Conservation (phyloP, 2,329 filamentous ascomycete genomes). For the Botrytis deweyae region DNA sequence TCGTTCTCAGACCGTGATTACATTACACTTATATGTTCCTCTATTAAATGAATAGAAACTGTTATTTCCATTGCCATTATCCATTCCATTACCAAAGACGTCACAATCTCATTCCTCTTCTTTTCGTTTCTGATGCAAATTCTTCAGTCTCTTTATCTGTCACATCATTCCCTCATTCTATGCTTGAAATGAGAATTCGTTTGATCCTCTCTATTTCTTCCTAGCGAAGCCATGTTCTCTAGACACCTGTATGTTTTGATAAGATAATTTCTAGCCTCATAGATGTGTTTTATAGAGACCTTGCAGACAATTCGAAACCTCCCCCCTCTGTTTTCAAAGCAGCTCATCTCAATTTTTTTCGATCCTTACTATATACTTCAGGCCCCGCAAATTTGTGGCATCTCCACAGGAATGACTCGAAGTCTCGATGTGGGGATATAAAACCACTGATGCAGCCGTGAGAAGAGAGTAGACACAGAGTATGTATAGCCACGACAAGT, state of each 20-base stretch:
- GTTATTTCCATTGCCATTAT: too few relatives aligned
- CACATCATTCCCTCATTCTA: too few relatives aligned
- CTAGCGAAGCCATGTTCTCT: accelerated
- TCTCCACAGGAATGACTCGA: not conserved
- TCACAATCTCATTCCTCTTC: too few relatives aligned
- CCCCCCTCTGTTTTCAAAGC: not conserved
- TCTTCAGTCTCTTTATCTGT: too few relatives aligned
- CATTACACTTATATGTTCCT: not conserved
- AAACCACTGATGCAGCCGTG: not conserved
- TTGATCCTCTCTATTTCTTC: not conserved
- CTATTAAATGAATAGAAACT: not conserved
- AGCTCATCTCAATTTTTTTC: not conserved
- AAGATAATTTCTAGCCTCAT: not conserved
- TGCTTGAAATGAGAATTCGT: not conserved
- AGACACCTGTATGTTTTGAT: not conserved
- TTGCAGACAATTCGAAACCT: accelerated
- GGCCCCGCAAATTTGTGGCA: not conserved
- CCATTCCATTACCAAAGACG: too few relatives aligned
- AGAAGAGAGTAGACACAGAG: not conserved
- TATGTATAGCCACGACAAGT: not conserved
- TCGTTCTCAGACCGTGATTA: not conserved
- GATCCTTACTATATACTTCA: not conserved
- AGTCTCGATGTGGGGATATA: not conserved
- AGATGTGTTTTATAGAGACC: not conserved
- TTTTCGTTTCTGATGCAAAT: too few relatives aligned